phyloP scores from a whole-genome alignment of 345 rosid genomes.

The Alliaria petiolata region DNA sequence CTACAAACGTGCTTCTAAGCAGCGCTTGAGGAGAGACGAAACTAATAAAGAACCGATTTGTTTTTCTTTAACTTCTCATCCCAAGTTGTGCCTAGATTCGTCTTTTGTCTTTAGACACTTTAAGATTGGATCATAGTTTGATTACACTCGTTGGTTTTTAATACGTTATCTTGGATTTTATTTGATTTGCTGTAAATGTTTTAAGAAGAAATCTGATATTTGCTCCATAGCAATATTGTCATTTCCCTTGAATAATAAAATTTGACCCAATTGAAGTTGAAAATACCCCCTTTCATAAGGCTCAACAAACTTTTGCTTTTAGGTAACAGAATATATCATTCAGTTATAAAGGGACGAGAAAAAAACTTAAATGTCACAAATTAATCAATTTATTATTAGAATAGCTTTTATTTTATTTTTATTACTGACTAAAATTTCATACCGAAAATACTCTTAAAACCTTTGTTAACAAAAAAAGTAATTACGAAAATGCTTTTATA shows the following conservation, averaged over 20 bases:
- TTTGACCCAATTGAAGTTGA: neutral
- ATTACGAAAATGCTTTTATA: no score
- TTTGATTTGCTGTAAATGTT: slow-evolving; percentile 15
- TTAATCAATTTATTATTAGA: no score
- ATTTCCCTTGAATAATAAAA: slow-evolving; percentile 3
- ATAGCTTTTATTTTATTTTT: no score
- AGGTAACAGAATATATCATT: no score
- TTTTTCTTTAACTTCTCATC: neutral
- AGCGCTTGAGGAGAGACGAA: slow-evolving; percentile 27
- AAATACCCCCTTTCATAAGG: neutral
- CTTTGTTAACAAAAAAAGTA: no score
- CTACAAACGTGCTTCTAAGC: slow-evolving; percentile 18
- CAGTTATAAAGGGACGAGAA: no score
- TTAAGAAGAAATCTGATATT: neutral
- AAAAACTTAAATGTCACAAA: no score
- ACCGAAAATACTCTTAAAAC: no score
- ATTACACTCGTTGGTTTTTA: neutral
- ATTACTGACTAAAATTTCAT: no score
- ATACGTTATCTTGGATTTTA: neutral
- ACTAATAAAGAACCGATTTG: neutral
- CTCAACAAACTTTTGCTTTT: neutral
- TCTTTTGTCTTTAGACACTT: slow-evolving; percentile 16
- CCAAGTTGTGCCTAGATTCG: slow-evolving; percentile 9
- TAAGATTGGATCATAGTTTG: slow-evolving; percentile 14
- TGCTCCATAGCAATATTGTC: neutral